Evolutionary conservation across 345 rosid genomes (phyloP).

Genomic region (Murraya koenigii): DNA sequence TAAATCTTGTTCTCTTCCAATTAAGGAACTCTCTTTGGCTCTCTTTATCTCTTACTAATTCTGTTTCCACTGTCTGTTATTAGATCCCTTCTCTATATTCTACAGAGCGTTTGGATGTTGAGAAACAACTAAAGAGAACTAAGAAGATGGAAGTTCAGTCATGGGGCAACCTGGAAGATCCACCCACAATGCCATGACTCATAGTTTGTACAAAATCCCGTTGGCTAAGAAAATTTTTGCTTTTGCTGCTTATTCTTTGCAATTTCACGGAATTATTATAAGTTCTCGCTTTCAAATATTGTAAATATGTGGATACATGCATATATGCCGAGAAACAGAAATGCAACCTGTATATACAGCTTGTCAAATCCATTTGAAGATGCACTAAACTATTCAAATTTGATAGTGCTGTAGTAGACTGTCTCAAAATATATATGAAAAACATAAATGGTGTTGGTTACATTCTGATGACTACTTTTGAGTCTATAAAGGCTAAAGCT

Average conservation of each 20-base stretch:
- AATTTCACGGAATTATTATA: background rate
- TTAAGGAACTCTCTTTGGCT: background rate
- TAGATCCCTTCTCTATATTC: slow-evolving; percentile 74
- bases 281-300: background rate
- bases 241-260: background rate
- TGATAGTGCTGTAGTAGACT: background rate
- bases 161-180: slow-evolving; percentile 46
- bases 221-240: background rate
- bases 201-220: background rate
- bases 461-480: too few relatives aligned
- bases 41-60: slow-evolving; percentile 11
- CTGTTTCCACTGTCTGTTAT: background rate
- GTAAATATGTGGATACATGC: slow-evolving; percentile 15
- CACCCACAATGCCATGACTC: slow-evolving; percentile 21
- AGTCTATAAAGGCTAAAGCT: too few relatives aligned
- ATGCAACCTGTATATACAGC: background rate
- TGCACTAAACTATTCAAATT: background rate
- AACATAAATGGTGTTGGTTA: too few relatives aligned
- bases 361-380: background rate
- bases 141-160: slow-evolving; percentile 49
- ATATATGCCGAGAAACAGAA: background rate
- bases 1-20: slow-evolving; percentile 14
- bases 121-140: slow-evolving; percentile 52
- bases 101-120: slow-evolving; percentile 47
- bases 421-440: too few relatives aligned